Evolutionary conservation across 2,329 filamentous ascomycete genomes (phyloP).

Genomic region (Microdochium bolleyi): DNA sequence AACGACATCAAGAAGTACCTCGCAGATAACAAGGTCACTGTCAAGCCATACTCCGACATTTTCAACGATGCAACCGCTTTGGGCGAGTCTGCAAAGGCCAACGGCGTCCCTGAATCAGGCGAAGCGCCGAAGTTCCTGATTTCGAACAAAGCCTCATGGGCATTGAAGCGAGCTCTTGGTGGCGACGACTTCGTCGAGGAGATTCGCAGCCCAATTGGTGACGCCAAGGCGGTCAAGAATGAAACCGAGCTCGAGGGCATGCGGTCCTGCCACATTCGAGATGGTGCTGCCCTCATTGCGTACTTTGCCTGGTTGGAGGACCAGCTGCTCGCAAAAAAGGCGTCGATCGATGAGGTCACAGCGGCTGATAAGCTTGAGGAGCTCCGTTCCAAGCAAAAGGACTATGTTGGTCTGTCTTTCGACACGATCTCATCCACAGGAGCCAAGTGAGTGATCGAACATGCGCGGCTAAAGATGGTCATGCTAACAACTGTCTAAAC

Average conservation of each 20-base stretch:
- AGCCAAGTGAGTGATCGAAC: slow-evolving; percentile 44
- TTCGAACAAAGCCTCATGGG: slow-evolving; percentile 89
- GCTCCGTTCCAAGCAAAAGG: slow-evolving; percentile 57
- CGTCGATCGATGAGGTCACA: slow-evolving; percentile 74
- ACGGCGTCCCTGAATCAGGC: slow-evolving; percentile 18
- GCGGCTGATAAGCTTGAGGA: slow-evolving; percentile 87
- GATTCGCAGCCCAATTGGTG: slow-evolving; percentile 75
- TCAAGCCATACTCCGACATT: slow-evolving; percentile 77
- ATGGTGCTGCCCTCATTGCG: slow-evolving; percentile 82
- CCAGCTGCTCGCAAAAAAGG: slow-evolving; percentile 67
- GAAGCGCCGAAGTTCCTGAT: slow-evolving; percentile 65
- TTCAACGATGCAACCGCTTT: slow-evolving; percentile 70
- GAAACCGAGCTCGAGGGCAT: slow-evolving; percentile 83
- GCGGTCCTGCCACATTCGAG: slow-evolving; percentile 86
- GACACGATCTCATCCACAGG: slow-evolving; percentile 94
- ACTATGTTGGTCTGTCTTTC: slow-evolving; percentile 88
- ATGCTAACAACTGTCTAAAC: slow-evolving; percentile 3
- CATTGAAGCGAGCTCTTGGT: slow-evolving; percentile 76
- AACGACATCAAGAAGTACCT: slow-evolving; percentile 64
- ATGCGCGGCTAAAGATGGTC: no score
- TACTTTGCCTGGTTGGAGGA: slow-evolving; percentile 98
- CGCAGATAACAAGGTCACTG: slow-evolving; percentile 55
- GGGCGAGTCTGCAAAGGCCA: slow-evolving; percentile 29
- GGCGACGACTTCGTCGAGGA: slow-evolving; percentile 83
- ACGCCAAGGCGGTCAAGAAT: slow-evolving; percentile 94